phyloP scores from a whole-genome alignment of 495 filamentous ascomycete species.

The Pseudevernia furfuracea region DNA sequence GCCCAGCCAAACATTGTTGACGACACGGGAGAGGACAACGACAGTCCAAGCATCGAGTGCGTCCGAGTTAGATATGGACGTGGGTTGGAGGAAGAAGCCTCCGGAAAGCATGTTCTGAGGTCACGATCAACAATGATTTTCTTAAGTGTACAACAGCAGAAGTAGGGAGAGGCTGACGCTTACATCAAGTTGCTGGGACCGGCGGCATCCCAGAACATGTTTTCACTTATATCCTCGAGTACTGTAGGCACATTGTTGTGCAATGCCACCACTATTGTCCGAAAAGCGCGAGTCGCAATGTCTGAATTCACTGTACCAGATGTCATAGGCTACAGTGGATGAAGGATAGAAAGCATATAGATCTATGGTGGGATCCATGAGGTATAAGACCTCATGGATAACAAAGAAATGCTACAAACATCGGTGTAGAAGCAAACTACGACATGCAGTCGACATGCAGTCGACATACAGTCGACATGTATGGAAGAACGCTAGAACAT shows the following conservation, averaged over 20 bases:
- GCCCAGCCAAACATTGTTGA: neutral
- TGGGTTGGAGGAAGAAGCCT: neutral
- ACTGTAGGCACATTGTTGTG: neutral
- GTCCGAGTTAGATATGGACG: neutral
- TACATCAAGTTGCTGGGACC: neutral
- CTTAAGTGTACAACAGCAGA: neutral
- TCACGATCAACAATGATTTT: no score
- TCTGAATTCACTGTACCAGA: neutral
- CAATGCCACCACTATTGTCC: neutral
- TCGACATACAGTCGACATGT: no score
- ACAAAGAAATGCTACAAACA: no score
- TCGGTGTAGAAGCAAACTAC: no score
- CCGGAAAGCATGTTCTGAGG: neutral
- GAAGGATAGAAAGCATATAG: no score
- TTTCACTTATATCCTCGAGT: neutral
- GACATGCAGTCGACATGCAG: no score
- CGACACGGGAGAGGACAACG: neutral
- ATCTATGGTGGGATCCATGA: no score
- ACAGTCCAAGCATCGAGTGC: neutral
- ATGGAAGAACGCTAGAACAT: no score
- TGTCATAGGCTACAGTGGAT: no score
- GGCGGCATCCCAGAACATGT: neutral
- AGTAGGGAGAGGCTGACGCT: neutral
- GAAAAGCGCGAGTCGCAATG: neutral
- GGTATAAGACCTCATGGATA: no score